Evolutionary conservation across 345 rosid genomes (phyloP), one percentile per base, ranked within the genome.

Genomic region (Lumnitzera littorea): DNA sequence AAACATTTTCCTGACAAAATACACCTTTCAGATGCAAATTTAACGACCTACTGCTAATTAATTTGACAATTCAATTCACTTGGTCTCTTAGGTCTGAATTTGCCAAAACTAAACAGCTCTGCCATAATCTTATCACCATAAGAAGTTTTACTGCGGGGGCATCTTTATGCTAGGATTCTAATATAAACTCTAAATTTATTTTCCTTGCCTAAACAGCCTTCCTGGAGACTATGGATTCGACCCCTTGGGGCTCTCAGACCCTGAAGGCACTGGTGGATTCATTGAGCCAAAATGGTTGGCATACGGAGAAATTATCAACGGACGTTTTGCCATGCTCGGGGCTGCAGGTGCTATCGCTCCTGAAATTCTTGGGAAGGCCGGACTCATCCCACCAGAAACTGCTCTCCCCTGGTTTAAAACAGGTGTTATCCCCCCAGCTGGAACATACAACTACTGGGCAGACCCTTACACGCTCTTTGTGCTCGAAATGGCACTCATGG

Each of bases 381-480:
- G 99, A 23, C 75, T 90, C 27, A 84, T 94, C 57, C 99, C 97
- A 0, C 24, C 60, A 48, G 96, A 90, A 41, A 94, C 99, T 2
- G 95, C 97, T 61, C 89, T 94, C 57, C 89, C 99, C 1, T 94
- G 99, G 99, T 94, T 94, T 78, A 64, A 75, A 72, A 94, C 99
- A 0, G 99, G 99, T 15, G 99, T 94, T 51, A 81, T 94, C 78
- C 99, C 99, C 10, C 97, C 96, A 0, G 99, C 99, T 0, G 97
- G 99, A 6, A 90, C 91, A 56, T 94, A 90, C 83, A 67, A 9
- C 77, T 94, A 94, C 79, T 94, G 99, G 99, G 99, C 99, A 36
- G 97, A 94, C 70, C 69, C 77, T 25, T 94, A 82, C 82, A 94
- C 97, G 0, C 79, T 94, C 24, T 89, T 94, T 17, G 96, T 94